Evolutionary conservation across 2,329 filamentous ascomycete species (phyloP).

Genomic region (Aspergillus udagawae): DNA sequence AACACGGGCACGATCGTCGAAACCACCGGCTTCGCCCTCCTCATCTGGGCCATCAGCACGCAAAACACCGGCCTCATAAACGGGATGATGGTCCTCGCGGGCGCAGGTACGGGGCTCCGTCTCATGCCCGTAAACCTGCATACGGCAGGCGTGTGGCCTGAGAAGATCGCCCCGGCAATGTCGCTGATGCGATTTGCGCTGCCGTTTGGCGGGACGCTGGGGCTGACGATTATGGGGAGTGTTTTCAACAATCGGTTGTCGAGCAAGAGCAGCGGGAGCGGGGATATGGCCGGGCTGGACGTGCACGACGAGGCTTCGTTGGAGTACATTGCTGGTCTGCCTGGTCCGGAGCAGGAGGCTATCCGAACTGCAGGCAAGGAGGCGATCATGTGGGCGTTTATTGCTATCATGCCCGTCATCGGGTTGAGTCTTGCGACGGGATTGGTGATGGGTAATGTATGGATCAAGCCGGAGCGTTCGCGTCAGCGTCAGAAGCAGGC

Average conservation of each 20-base stretch:
- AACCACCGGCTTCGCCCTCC: conserved; percentile 54
- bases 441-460: conserved; percentile 50
- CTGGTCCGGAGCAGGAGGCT: conserved; percentile 30
- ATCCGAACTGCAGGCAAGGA: conserved; percentile 46
- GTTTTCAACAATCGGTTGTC: conserved; percentile 60
- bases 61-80: conserved; percentile 52
- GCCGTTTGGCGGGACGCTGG: conserved; percentile 62
- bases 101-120: conserved; percentile 60
- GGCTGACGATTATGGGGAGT: conserved; percentile 63
- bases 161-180: conserved; percentile 55
- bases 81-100: conserved; percentile 63
- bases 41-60: conserved; percentile 54
- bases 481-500: conserved; percentile 2
- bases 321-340: conserved; percentile 32
- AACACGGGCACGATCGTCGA: conserved; percentile 55
- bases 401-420: conserved; percentile 59
- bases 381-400: conserved; percentile 64
- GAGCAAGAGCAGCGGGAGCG: conserved; percentile 22
- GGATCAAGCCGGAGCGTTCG: conserved; percentile 38
- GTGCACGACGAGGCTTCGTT: conserved; percentile 37
- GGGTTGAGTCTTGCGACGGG: conserved; percentile 44
- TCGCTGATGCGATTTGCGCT: conserved; percentile 57
- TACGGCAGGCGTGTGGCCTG: conserved; percentile 58
- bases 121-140: conserved; percentile 64
- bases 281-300: conserved; percentile 25